phyloP scores from a whole-genome alignment of 2,329 filamentous ascomycete genomes.

The Pleurostoma richardsiae region DNA sequence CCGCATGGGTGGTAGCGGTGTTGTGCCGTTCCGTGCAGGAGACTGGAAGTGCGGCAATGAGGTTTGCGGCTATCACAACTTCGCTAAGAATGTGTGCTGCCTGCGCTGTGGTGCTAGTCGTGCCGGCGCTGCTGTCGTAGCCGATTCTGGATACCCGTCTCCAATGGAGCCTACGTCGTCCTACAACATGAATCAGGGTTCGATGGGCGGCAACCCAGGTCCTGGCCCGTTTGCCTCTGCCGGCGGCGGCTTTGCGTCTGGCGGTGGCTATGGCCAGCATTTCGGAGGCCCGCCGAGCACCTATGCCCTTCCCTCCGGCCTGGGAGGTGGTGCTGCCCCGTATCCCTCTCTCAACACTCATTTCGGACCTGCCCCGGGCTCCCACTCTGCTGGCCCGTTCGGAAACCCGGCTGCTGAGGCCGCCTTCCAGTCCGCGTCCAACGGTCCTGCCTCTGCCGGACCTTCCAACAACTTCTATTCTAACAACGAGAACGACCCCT shows the following conservation, averaged over 20 bases:
- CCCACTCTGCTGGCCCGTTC: conserved; percentile 81
- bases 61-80: conserved; percentile 97
- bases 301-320: conserved; percentile 81
- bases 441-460: conserved; percentile 72
- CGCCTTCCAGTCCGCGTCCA: conserved; percentile 85
- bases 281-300: conserved; percentile 85
- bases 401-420: conserved; percentile 92
- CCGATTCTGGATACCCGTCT: conserved; percentile 86
- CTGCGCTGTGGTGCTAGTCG: conserved; percentile 93
- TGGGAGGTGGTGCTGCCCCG: conserved; percentile 71
- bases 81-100: conserved; percentile 98
- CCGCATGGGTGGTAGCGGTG: conserved; percentile 75
- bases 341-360: conserved; percentile 82
- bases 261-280: conserved; percentile 66
- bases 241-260: conserved; percentile 62
- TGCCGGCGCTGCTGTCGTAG: conserved; percentile 88
- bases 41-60: conserved; percentile 99
- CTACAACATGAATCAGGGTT: conserved; percentile 80
- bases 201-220: conserved; percentile 79
- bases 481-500: conserved; percentile 66
- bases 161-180: conserved; percentile 81
- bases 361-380: conserved; percentile 69
- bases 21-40: conserved; percentile 94
- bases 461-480: conserved; percentile 69
- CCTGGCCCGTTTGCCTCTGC: conserved; percentile 71